Base-by-base conservation (phyloP, 106 monocot species). In the Hemerocallis citrina region DNA sequence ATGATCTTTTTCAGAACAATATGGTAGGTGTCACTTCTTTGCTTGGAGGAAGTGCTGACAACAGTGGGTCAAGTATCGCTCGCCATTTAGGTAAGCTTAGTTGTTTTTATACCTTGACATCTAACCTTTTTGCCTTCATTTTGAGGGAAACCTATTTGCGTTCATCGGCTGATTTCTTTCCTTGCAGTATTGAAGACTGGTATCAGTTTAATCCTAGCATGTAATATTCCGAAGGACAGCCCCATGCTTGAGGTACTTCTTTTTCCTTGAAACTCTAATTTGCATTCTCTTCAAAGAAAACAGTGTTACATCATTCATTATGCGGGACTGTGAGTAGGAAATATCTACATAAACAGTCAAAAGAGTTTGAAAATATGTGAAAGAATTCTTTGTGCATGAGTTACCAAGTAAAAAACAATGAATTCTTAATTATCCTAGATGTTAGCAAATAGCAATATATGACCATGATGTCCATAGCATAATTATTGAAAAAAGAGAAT, bases 201-300 rank as follows among this genome's bases (percentile, higher is more conserved):
- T 31, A 49, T 70, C 32, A 70, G 40, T 32, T 36, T 70, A 41
- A 41, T 70, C 36, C 40, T 70, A 36, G 70, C 70, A 62, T 70
- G 70, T 38, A 61, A 70, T 70, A 41, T 70, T 40, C 61, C 70
- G 2, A 70, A 70, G 25, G 70, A 70, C 27, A 52, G 52, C 50
- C 61, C 70, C 22, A 62, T 61, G 36, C 70, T 70, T 52, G 70
- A 70, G 70, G 70, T 70, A 60, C 33, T 11, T 35, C 35, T 34
- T 35, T n/a, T 57, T 21, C 10, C 13, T 35, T 16, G 30, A 54
- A 31, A 31, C 14, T 27, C 4, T 25, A 27, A 54, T 30, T 3
- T 51, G 52, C 52, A 54, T 54, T n/a, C n/a, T n/a, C n/a, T n/a
- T n/a, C n/a, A n/a, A n/a, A n/a, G n/a, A n/a, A n/a, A n/a, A n/a